Base-by-base conservation (phyloP, 2,329 filamentous ascomycete genomes). In the Diplodia intermedia region DNA sequence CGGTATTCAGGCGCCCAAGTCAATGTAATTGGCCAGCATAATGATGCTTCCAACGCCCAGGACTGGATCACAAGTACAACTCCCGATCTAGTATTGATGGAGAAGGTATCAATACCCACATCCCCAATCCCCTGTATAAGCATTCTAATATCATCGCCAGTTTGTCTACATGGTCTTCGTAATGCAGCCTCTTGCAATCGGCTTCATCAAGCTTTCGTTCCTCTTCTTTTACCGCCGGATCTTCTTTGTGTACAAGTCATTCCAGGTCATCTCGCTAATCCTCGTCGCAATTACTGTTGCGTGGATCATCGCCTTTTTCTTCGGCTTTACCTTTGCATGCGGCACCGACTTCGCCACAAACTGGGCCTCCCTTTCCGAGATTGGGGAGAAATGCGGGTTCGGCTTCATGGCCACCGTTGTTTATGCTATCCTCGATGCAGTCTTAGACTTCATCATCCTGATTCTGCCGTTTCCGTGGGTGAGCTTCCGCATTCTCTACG, bases 171-270 rank as follows among this genome's bases (percentile, higher is more conserved):
- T 50, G 14, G 23, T 62, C 23, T 62, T 62, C 23, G 57, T 50
- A 3, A n/a, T 62, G 57, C 57, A 62, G 38, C 57, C 57, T 29
- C 40, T 62, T n/a, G 57, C 57, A 3, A 47, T 62, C 29, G 57
- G 57, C 40, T 62, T 62, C 57, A 31, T 49, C 38, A 62, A 62
- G 23, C 38, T 62, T 18, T 62, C 57, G 3, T 62, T 62, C 38
- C 57, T 62, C 3, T 49, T 62, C 23, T 62, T 62, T n/a, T 62
- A 62, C 12, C 57, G 38, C 23, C 57, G 57, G 18, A 31, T 62
- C 38, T 57, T 57, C 55, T 47, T 49, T 26, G 57, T 62, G 4
- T 29, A 49, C 38, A 29, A 50, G 4, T 62, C 40, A 12, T 62
- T 62, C 38, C 23, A n/a, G 20, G 3, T 62, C 12, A 14, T 36